phyloP scores from a whole-genome alignment of 129 eudicot genomes.

The Flaveria linearis region DNA sequence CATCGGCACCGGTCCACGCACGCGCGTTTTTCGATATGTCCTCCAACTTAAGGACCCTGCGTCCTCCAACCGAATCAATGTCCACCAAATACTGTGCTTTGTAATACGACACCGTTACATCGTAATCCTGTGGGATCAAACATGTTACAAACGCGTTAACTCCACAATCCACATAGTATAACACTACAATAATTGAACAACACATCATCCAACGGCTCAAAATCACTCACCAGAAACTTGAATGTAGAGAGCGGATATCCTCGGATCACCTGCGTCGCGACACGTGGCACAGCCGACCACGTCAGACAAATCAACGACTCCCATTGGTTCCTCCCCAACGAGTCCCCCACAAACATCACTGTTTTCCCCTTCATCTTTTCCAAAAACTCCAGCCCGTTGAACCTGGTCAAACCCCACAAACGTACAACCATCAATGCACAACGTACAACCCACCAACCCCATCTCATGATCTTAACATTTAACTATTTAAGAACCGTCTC shows the following conservation, averaged over 20 bases:
- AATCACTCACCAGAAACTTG: constrained; percentile 55
- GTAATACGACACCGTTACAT: constrained; percentile 62
- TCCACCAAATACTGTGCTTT: constrained; percentile 85
- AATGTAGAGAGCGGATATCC: constrained; percentile 72
- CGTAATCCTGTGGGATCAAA: constrained; percentile 61
- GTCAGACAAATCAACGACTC: constrained; percentile 85
- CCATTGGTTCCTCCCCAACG: constrained; percentile 88
- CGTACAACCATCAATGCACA: constrained; percentile 15
- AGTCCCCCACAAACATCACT: constrained; percentile 93
- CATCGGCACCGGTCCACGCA: constrained; percentile 70
- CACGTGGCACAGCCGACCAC: constrained; percentile 55
- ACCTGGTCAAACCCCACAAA: constrained; percentile 44
- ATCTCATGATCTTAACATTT: background rate
- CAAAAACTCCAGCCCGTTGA: constrained; percentile 70
- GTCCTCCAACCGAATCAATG: constrained; percentile 61
- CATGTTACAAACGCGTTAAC: constrained; percentile 7
- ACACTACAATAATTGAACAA: background rate
- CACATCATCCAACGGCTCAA: constrained; percentile 1
- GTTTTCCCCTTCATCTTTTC: constrained; percentile 71
- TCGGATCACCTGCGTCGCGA: constrained; percentile 54
- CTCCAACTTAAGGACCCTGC: constrained; percentile 64
- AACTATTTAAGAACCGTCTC: too few relatives aligned
- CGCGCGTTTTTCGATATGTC: constrained; percentile 72
- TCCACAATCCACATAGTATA: background rate
- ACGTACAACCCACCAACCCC: constrained; percentile 9